A percentile compares a stretch with the other conserved stretches of the same genome.
Evolutionary conservation across 805 yeast species (phyloP).

Genomic region (Nakazawaea populi): DNA sequence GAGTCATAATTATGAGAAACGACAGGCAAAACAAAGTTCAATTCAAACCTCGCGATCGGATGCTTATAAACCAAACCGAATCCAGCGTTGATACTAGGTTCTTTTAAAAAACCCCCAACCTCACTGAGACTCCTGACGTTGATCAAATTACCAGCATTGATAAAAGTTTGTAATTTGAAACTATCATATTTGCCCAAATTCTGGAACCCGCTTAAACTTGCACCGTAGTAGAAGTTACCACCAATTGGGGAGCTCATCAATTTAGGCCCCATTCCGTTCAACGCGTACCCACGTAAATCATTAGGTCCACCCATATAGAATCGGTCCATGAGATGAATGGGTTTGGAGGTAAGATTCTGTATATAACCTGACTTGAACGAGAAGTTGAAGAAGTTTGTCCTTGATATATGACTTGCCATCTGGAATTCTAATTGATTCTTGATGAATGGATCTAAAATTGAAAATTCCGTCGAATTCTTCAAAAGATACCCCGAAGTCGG

Average conservation of each 20-base stretch:
- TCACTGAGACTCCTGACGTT: conserved; percentile 12
- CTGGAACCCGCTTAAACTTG: conserved; percentile 39
- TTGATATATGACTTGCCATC: conserved; percentile 20
- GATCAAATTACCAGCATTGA: conserved; percentile 42
- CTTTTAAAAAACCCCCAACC: conserved; percentile 6
- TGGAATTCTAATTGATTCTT: conserved; percentile 37
- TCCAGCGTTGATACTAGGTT: conserved; percentile 37
- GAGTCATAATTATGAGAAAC: conserved; percentile 38
- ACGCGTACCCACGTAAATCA: conserved; percentile 45
- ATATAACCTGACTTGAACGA: conserved; percentile 22
- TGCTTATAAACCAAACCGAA: conserved; percentile 47
- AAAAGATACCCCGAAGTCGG: conserved; percentile 36
- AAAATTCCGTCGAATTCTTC: conserved; percentile 29
- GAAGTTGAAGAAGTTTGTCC: conserved; percentile 15
- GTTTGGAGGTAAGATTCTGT: conserved; percentile 12
- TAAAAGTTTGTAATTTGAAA: conserved; percentile 42
- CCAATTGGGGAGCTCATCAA: conserved; percentile 43
- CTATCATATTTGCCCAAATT: conserved; percentile 41
- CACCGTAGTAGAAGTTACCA: conserved; percentile 42
- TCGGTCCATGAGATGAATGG: conserved; percentile 40
- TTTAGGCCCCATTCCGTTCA: conserved; percentile 53
- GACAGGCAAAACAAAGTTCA: conserved; percentile 49
- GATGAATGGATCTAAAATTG: conserved; percentile 25
- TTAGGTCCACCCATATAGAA: conserved; percentile 57
- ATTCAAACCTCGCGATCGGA: conserved; percentile 54